phyloP scores from a whole-genome alignment of 257 asterid species.

The Lithospermum erythrorhizon region DNA sequence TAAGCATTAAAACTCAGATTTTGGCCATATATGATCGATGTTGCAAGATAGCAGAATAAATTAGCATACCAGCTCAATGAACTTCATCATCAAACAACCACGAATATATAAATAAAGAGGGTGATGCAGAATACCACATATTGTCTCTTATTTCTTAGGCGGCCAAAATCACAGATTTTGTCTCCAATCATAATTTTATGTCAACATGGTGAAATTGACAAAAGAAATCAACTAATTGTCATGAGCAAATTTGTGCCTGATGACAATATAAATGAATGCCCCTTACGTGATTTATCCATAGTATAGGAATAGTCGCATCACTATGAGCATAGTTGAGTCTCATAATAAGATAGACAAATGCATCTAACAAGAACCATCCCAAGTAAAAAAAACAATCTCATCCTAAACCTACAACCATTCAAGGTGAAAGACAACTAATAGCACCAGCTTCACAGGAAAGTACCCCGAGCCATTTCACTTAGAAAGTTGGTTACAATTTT shows the following conservation, averaged over 20 bases:
- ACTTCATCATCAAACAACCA: neutral
- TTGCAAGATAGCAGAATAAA: neutral
- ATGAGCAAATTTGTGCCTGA: too few relatives aligned
- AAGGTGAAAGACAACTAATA: neutral
- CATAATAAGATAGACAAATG: too few relatives aligned
- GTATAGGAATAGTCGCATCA: neutral
- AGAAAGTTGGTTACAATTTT: neutral
- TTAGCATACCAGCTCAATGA: neutral
- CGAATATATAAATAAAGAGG: neutral
- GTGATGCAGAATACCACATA: neutral
- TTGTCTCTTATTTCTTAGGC: neutral
- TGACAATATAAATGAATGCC: too few relatives aligned
- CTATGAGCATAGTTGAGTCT: too few relatives aligned
- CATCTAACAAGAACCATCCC: too few relatives aligned
- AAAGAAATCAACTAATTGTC: neutral
- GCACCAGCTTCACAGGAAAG: neutral
- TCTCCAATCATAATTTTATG: neutral
- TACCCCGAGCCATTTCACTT: neutral
- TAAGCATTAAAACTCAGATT: neutral
- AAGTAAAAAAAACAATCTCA: neutral
- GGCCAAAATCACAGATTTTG: neutral
- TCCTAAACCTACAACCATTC: neutral
- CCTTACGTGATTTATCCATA: too few relatives aligned
- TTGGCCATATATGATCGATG: neutral
- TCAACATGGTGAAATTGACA: too few relatives aligned